Base-by-base conservation (phyloP, 1,139 yeast genomes). In the Arxiozyma telluris region DNA sequence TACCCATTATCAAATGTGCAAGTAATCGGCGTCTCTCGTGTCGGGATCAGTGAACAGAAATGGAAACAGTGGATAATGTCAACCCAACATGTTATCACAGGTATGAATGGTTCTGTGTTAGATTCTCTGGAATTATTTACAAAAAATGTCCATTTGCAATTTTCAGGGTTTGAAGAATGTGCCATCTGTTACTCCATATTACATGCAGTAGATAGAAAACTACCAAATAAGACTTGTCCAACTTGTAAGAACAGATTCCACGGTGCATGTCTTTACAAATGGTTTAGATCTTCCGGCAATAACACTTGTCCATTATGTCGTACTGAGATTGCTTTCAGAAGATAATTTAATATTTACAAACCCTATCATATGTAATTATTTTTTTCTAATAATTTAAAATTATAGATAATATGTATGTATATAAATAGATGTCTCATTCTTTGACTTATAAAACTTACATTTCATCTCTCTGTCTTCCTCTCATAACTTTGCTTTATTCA, bases 1-100 rank as follows among this genome's bases (percentile, higher is more conserved):
- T 91, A 82, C 61, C 98, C 98, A 2, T 75, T 90, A 52, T 76
- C 80, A 17, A 87, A 82, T 58, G 85, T 90, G 18, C 72, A 74
- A 17, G 91, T 93, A 0, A 83, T 80, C 53, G 96, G 97, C 0
- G 81, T 88, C 1, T 78, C 82, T 54, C 77, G 96, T 58, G 78
- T 90, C 47, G 98, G 98, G 18, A 95, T 91, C 18, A 87, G 86
- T 61, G 98, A 93, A 62, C 83, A 82, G 58, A 93, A 88, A 71
- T 91, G 97, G 96, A 85, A 89, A 61, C 93, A 96, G 0, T 93
- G 98, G 98, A 72, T 93, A 34, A 74, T 93, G 65, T 93, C 97
- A 1, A 86, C 96, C 1, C 96, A 88, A 66, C 81, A 91, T 53
- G 83, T 90, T 18, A 80, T 85, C 20, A 65, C 72, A 1, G 79